These are phyloP conservation scores for Tylopilus sp. DNA, from an alignment of 768 basidiomycete species.

Conservation along the genomic window DNA sequence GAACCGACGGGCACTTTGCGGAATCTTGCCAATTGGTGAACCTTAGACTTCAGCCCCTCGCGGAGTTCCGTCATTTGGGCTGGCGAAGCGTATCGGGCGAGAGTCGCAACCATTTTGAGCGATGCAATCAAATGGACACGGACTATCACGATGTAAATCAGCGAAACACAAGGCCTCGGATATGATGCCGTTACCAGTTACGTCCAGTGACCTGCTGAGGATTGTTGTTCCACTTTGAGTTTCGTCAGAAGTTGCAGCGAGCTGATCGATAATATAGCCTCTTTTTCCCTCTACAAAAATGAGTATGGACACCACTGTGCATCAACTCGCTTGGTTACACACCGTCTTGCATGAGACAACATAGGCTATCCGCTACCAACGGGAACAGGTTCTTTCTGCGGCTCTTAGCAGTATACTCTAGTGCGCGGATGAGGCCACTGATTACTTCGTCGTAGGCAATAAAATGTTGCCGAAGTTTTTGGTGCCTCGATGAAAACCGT, in stretches of 20 bases:
- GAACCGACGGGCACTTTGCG: not conserved
- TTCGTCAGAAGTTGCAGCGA: too few relatives aligned
- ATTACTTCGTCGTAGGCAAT: too few relatives aligned
- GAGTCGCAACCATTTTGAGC: not conserved
- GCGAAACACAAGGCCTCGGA: too few relatives aligned
- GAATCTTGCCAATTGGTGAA: not conserved
- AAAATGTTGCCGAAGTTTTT: too few relatives aligned
- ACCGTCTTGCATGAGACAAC: constrained; percentile 1
- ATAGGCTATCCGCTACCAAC: not conserved
- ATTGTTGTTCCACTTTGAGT: too few relatives aligned
- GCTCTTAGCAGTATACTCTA: not conserved
- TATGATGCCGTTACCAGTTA: too few relatives aligned
- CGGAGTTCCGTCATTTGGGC: not conserved
- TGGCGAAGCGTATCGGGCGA: not conserved
- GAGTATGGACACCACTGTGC: too few relatives aligned
- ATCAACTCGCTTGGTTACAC: too few relatives aligned
- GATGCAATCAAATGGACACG: not conserved
- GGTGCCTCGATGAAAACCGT: too few relatives aligned
- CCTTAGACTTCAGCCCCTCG: not conserved
- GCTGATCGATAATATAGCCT: too few relatives aligned
- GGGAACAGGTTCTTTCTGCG: not conserved
- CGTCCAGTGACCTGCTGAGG: too few relatives aligned
- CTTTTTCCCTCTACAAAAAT: too few relatives aligned
- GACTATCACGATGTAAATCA: not conserved
- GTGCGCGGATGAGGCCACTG: not conserved